Evolutionary conservation across 441 rosid genomes (phyloP).

Genomic region (Populus hybrid): DNA sequence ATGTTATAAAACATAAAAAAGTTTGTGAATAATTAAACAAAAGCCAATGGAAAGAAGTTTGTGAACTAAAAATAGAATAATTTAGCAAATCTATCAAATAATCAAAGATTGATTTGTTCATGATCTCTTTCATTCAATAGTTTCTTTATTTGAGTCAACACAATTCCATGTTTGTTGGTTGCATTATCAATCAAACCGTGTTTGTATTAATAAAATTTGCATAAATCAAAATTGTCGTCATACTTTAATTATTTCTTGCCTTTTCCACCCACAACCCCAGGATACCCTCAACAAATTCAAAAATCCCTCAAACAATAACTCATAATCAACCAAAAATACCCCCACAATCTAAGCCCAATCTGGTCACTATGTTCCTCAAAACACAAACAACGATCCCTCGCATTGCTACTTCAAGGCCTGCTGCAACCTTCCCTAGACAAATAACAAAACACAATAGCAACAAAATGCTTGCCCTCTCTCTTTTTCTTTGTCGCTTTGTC

Average conservation of each 20-base stretch:
- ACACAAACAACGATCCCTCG: background rate
- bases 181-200: background rate
- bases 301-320: background rate
- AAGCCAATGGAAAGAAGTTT: background rate
- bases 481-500: background rate
- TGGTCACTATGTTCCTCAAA: background rate
- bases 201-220: background rate
- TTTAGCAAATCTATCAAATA: background rate
- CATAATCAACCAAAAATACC: background rate
- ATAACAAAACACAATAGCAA: background rate
- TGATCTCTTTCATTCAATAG: background rate
- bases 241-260: background rate
- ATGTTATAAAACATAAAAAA: too few species aligned
- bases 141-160: background rate
- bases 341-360: background rate
- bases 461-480: background rate
- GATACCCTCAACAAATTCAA: background rate
- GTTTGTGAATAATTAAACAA: too few species aligned
- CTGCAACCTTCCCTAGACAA: background rate
- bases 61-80: too few species aligned
- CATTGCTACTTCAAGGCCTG: background rate
- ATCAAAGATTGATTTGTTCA: background rate
- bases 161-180: background rate
- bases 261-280: background rate
- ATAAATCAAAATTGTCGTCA: background rate